Evolutionary conservation across 805 yeast species (phyloP), one percentile per base, ranked within the genome.

Genomic region (Isabelozyma rhagii): DNA sequence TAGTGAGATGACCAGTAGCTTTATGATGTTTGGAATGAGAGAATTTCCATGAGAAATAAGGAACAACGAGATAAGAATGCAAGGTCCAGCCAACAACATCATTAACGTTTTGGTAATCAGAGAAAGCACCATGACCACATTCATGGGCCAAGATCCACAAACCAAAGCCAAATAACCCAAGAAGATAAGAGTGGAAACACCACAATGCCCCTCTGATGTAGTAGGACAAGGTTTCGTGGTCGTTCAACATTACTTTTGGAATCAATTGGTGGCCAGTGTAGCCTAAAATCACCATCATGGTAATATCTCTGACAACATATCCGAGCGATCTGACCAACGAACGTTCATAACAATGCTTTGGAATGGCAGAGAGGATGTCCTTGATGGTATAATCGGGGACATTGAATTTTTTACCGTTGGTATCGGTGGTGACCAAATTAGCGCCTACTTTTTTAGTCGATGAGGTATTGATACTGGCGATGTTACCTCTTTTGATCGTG

Each of bases 81-180:
- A 82, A 63, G 28, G 79, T 74, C 86, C 85, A 82, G 47, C 87
- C 87, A 50, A 80, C 75, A 27, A 74, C 61, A 61, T 81, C 84
- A 58, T 82, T 82, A 47, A 82, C 72, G 58, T 62, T 63, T 50
- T 69, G 72, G 58, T 79, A 79, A 56, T 81, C 83, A 39, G 82
- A 75, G 60, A 82, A 82, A 15, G 85, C 85, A 47, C 77, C 78
- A 62, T 82, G 87, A 41, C 86, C 85, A 71, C 86, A 82, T 66
- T 81, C 85, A 61, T 81, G 85, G 44, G 84, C 84, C 61, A 82
- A 64, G 53, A 82, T 79, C 86, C 85, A 82, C 46, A 81, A 63
- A 42, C 87, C 86, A 49, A 80, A 75, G 6, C 82, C 81, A 55
- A 79, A 74, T 50, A 80, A 67, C 48, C 84, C 80, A 54, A 72